These are phyloP conservation scores for Mycena vitilis DNA, from an alignment of 768 basidiomycete species.

Conservation along the genomic window DNA sequence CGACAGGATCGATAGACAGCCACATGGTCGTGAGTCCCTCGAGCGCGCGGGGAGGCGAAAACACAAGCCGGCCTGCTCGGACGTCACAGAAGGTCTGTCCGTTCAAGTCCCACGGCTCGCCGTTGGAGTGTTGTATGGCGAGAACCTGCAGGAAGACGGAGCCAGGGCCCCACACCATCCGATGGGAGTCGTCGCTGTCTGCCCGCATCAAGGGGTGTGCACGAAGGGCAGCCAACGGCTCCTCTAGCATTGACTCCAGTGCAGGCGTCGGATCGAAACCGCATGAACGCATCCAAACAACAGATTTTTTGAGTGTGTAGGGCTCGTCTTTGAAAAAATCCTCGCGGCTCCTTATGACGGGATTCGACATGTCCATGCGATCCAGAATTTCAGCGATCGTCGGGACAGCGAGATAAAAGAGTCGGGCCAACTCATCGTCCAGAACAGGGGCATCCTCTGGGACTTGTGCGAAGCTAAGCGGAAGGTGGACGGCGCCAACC, in stretches of 20 bases:
- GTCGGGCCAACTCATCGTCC: not conserved
- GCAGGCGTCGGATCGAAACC: not conserved
- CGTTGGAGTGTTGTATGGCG: constrained; percentile 13
- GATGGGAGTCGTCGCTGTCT: not conserved
- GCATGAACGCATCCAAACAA: not conserved
- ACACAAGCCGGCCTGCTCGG: not conserved
- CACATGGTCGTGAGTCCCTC: not conserved
- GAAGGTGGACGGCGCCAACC: too few relatives aligned
- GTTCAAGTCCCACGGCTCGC: constrained; percentile 19
- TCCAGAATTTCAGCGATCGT: not conserved
- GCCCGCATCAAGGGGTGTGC: not conserved
- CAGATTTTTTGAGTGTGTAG: not conserved
- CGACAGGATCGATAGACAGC: not conserved
- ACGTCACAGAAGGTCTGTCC: not conserved
- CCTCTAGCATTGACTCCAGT: not conserved
- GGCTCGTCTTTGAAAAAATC: not conserved
- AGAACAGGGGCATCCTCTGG: not conserved
- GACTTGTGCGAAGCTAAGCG: too few relatives aligned
- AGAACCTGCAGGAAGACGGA: constrained; percentile 7
- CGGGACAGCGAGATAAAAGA: not conserved
- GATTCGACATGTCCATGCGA: not conserved
- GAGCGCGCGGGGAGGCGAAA: too few relatives aligned
- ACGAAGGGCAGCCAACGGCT: not conserved
- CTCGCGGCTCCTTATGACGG: not conserved
- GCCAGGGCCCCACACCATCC: not conserved